These are phyloP conservation scores for Cytospora chrysosperma DNA, from an alignment of 2,329 filamentous ascomycete genomes.

Conservation along the genomic window DNA sequence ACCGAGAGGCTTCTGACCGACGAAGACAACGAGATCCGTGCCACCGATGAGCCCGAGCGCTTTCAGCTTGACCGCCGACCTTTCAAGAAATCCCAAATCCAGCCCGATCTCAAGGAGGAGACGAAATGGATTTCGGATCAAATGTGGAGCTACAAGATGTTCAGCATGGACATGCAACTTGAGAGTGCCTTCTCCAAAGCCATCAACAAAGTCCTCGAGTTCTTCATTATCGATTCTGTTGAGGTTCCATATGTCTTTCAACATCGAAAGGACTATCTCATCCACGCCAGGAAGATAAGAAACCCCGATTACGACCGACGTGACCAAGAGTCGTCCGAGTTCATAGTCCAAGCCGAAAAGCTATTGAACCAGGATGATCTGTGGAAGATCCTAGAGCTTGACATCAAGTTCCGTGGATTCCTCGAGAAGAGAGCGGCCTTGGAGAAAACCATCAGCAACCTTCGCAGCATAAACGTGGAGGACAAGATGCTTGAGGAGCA, in stretches of 20 bases:
- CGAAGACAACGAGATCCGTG: conserved; percentile 87
- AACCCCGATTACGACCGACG: conserved; percentile 57
- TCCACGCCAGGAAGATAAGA: conserved; percentile 74
- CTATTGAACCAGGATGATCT: conserved; percentile 89
- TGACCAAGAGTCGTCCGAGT: conserved; percentile 70
- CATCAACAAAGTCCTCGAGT: conserved; percentile 88
- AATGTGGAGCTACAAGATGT: conserved; percentile 82
- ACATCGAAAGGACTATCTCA: conserved; percentile 95
- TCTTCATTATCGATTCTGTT: conserved; percentile 90
- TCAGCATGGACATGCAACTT: conserved; percentile 60
- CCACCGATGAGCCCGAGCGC: conserved; percentile 86
- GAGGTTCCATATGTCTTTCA: conserved; percentile 98
- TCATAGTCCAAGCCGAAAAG: conserved; percentile 77
- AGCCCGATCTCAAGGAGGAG: conserved; percentile 74
- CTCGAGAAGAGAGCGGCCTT: conserved; percentile 89
- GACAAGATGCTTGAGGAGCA: conserved; percentile 81
- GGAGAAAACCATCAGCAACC: conserved; percentile 72
- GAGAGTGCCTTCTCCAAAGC: conserved; percentile 82
- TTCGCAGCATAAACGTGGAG: conserved; percentile 62
- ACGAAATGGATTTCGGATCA: conserved; percentile 87
- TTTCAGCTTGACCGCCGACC: conserved; percentile 89
- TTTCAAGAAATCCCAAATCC: conserved; percentile 79
- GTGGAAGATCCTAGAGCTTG: conserved; percentile 92
- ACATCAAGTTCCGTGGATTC: conserved; percentile 91
- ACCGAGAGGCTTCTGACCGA: conserved; percentile 94